Base-by-base conservation (phyloP, 176 grass and related monocot species). In the Lolium perenne region DNA sequence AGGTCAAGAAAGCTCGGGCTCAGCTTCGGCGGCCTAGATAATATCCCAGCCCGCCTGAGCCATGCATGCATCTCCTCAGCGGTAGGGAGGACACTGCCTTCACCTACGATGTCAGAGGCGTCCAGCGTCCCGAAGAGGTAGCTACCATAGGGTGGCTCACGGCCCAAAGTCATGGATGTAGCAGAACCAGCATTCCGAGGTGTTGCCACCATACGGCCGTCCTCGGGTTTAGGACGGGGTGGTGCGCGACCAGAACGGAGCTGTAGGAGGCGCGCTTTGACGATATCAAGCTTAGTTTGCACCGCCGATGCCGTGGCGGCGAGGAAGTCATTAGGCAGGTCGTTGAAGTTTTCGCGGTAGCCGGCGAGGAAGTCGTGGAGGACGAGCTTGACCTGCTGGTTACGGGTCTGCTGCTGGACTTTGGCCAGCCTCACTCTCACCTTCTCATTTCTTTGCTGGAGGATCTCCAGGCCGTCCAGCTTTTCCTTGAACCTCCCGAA, bases 291-390 rank as follows among this genome's bases (percentile, higher is more conserved):
- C 16, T 80, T 73, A 50, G 7, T 72, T n/a, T 32, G 35, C 2
- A 86, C 14, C 26, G 25, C 7, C 40, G 15, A 60, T 62, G 21
- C 1, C 1, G 91, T 29, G 58, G 57, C 32, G 40, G 21, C 18
- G 29, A 43, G 21, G 10, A 82, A 6, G 5, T 76, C 38, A 4
- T 40, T 17, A 1, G 74, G 9, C 6, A 85, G 2, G 2, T 78
- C 74, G 13, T 78, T 35, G 15, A 85, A 11, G 1, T 12, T 26
- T 1, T 7, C 15, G 26, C 53, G 20, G 16, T 29, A 17, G 20
- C 79, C 83, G 2, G 35, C 35, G 11, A 75, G 20, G 41, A 84
- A n/a, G 4, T 94, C 83, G 51, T 45, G 43, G 66, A 91, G 20
- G 22, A 86, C 10, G 26, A 83, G 45, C 20, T 50, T 79, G 0